A percentile compares a stretch with the other conserved stretches of the same genome.
These are phyloP conservation scores for Plantago elongata DNA, from an alignment of 257 asterid genomes.

Conservation along the genomic window DNA sequence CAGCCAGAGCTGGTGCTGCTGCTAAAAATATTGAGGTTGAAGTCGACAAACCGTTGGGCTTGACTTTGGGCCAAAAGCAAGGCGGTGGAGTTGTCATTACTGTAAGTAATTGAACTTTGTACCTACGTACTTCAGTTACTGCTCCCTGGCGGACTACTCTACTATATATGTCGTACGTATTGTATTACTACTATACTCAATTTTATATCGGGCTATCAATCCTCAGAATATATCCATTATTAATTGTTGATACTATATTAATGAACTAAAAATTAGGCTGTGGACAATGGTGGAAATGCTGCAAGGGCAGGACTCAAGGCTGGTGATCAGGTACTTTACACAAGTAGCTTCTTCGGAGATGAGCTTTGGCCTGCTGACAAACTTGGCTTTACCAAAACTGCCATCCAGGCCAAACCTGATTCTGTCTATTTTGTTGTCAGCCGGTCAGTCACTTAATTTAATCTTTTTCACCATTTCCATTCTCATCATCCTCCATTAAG, in stretches of 20 bases:
- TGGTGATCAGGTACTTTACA: constrained; percentile 89
- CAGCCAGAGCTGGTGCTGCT: constrained; percentile 55
- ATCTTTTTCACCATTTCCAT: neutral
- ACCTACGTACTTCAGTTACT: neutral
- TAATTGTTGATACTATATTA: neutral
- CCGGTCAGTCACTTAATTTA: constrained; percentile 40
- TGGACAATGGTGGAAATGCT: constrained; percentile 91
- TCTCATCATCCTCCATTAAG: neutral
- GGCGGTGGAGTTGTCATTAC: constrained; percentile 93
- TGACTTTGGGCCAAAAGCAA: constrained; percentile 78
- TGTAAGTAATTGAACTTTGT: constrained; percentile 33
- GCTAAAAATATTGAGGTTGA: constrained; percentile 88
- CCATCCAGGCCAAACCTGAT: constrained; percentile 88
- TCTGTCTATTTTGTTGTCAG: constrained; percentile 86
- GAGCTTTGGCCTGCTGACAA: constrained; percentile 98
- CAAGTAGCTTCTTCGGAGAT: constrained; percentile 96
- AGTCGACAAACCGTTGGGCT: constrained; percentile 95
- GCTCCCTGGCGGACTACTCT: too few species aligned
- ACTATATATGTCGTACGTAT: too few species aligned
- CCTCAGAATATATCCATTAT: too few species aligned
- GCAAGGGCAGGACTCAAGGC: constrained; percentile 92
- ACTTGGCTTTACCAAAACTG: constrained; percentile 91
- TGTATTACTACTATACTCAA: too few species aligned
- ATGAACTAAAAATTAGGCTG: constrained; percentile 36
- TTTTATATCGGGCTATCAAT: too few species aligned